A percentile compares a stretch with the other conserved stretches of the same genome.
phyloP scores from a whole-genome alignment of 1,284 basidiomycete genomes.

The Singerocomus rubriflavus region DNA sequence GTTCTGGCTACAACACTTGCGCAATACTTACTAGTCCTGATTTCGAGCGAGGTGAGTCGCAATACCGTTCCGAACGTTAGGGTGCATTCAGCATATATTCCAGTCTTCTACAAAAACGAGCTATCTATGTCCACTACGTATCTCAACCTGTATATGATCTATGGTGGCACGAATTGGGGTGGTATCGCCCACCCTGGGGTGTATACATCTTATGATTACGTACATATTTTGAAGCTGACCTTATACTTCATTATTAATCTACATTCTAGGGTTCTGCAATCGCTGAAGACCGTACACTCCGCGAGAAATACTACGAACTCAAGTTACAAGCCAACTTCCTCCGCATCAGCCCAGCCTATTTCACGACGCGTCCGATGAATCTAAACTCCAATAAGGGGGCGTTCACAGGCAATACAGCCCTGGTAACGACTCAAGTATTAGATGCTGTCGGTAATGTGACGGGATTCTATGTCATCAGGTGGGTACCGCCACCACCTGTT shows the following conservation, averaged over 20 bases:
- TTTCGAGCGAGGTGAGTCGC: constrained; percentile 25
- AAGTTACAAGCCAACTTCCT: constrained; percentile 49
- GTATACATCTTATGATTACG: constrained; percentile 51
- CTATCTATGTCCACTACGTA: constrained; percentile 46
- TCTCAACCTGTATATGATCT: constrained; percentile 50
- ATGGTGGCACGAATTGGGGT: constrained; percentile 52
- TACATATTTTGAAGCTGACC: constrained; percentile 16
- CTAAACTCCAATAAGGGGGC: constrained; percentile 38
- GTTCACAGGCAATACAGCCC: constrained; percentile 43
- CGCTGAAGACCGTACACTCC: constrained; percentile 46
- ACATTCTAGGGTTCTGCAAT: constrained; percentile 42
- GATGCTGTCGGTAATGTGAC: constrained; percentile 46
- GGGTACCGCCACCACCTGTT: not conserved
- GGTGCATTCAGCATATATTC: not conserved
- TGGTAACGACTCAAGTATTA: constrained; percentile 46
- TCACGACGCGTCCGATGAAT: constrained; percentile 45
- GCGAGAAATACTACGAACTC: constrained; percentile 50
- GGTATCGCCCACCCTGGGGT: constrained; percentile 44
- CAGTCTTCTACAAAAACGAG: constrained; percentile 52
- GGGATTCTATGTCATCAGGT: constrained; percentile 48
- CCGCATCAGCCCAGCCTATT: constrained; percentile 44
- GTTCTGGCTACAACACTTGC: constrained; percentile 20
- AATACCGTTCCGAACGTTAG: not conserved
- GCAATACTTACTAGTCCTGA: constrained; percentile 23
- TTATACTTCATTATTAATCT: not conserved